Base-by-base conservation (phyloP, 106 monocot species). In the Dactylorhiza incarnata region DNA sequence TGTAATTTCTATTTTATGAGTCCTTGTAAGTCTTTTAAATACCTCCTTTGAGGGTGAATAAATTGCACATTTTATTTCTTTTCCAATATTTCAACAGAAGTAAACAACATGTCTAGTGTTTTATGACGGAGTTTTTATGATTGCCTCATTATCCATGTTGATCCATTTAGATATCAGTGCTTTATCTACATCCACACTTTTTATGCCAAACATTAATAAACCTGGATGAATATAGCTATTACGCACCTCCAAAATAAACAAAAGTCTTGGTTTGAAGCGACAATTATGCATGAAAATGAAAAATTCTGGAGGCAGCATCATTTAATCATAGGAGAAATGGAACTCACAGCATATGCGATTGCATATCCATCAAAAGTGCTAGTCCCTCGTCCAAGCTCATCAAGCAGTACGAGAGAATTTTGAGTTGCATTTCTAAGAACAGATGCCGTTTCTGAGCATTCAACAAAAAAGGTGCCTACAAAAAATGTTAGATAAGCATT, bases 321-420 rank as follows among this genome's bases (percentile, higher is more conserved):
- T 20, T n/a, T 20, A 59, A 20, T 6, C 2, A 59, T n/a, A 6
- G 58, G 25, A 71, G 23, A 10, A 52, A 70, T 14, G 1, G 29
- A 59, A 84, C 91, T 89, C 76, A 97, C 96, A 87, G 93, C 93
- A 83, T 97, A 93, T 2, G 96, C 96, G 74, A 97, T 97, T 25
- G 93, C 96, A 91, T 97, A 97, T 66, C 96, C 96, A 86, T 97
- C 96, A 78, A 97, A 97, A 49, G 96, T 97, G 81, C 96, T 97
- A 24, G 96, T 97, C 77, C 96, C 96, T 82, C 96, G 84, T 10
- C 96, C 96, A 75, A 97, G 96, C 55, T 97, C 96, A 76, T 97
- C 96, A 59, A 97, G 91, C 81, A 97, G 80, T 51, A 97, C 96
- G 29, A 97, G 81, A 78, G 96, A 97, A 86, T 97, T 87, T 75